Evolutionary conservation across 2,329 filamentous ascomycete genomes (phyloP).

Genomic region (Volutella citrinella): DNA sequence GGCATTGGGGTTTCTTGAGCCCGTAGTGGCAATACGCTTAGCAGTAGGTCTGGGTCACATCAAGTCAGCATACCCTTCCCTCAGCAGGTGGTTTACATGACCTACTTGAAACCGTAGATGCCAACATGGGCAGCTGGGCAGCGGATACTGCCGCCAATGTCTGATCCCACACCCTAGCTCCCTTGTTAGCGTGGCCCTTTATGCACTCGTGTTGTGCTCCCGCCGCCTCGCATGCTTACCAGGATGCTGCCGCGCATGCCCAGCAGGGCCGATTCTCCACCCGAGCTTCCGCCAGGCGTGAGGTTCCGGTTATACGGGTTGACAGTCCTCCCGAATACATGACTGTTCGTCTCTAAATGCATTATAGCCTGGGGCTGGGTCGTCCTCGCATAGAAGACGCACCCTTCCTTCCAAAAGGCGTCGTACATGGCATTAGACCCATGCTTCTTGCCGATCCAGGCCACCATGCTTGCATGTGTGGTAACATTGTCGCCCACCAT

Average conservation of each 20-base stretch:
- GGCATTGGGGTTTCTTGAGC: slow-evolving; percentile 23
- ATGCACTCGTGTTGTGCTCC: fast-evolving
- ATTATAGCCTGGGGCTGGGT: slow-evolving; percentile 61
- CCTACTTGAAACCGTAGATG: slow-evolving; percentile 33
- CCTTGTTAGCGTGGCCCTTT: too few species aligned
- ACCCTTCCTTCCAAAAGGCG: slow-evolving; percentile 27
- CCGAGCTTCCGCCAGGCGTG: slow-evolving; percentile 62
- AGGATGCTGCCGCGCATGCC: slow-evolving; percentile 39
- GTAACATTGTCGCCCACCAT: slow-evolving; percentile 30
- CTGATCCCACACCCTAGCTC: slow-evolving; percentile 35
- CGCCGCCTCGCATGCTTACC: slow-evolving; percentile 12
- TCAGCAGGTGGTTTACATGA: neutral
- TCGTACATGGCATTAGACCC: slow-evolving; percentile 32
- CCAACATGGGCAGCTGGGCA: slow-evolving; percentile 35
- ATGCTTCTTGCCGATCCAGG: slow-evolving; percentile 30
- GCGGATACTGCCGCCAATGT: slow-evolving; percentile 40
- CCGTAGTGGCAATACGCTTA: slow-evolving; percentile 27
- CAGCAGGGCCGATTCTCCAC: slow-evolving; percentile 48
- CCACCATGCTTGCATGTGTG: slow-evolving; percentile 27
- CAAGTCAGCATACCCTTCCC: too few species aligned
- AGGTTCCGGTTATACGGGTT: slow-evolving; percentile 61
- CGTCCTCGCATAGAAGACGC: slow-evolving; percentile 56
- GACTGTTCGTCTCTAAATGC: slow-evolving; percentile 58
- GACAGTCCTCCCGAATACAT: slow-evolving; percentile 59
- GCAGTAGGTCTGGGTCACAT: slow-evolving; percentile 33